Evolutionary conservation across 148 eudicot genomes (phyloP).

Genomic region (Dianthus caryophyllus): DNA sequence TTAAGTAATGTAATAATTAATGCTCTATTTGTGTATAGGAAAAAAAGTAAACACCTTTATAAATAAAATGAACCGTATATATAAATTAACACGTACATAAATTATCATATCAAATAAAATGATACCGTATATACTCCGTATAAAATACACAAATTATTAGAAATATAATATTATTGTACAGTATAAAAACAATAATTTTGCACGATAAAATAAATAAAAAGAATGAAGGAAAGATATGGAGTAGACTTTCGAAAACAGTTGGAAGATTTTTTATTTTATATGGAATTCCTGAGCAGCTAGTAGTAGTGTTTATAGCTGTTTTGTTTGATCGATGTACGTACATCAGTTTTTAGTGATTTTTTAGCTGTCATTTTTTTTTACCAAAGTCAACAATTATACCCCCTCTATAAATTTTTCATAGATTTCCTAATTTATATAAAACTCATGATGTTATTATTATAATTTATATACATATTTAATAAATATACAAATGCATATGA

Average conservation of each 20-base stretch:
- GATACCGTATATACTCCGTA: too few species aligned
- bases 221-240: conserved; percentile 20
- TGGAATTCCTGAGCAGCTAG: conserved; percentile 13
- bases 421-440: neutral
- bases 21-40: too few species aligned
- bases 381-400: conserved; percentile 26
- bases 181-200: too few species aligned
- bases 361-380: conserved; percentile 18
- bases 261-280: conserved; percentile 14
- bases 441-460: too few species aligned
- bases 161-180: too few species aligned
- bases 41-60: too few species aligned
- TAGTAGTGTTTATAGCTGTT: neutral
- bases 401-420: neutral
- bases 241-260: conserved; percentile 28
- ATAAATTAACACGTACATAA: too few species aligned
- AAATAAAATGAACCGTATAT: too few species aligned
- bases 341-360: conserved; percentile 14
- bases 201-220: too few species aligned
- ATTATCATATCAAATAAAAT: too few species aligned
- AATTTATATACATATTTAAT: neutral
- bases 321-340: neutral
- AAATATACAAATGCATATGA: neutral
- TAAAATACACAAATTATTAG: too few species aligned
- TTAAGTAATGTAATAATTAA: too few species aligned